Base-by-base conservation (phyloP, 2,329 filamentous ascomycete species). In the Endoconidiophora polonica region DNA sequence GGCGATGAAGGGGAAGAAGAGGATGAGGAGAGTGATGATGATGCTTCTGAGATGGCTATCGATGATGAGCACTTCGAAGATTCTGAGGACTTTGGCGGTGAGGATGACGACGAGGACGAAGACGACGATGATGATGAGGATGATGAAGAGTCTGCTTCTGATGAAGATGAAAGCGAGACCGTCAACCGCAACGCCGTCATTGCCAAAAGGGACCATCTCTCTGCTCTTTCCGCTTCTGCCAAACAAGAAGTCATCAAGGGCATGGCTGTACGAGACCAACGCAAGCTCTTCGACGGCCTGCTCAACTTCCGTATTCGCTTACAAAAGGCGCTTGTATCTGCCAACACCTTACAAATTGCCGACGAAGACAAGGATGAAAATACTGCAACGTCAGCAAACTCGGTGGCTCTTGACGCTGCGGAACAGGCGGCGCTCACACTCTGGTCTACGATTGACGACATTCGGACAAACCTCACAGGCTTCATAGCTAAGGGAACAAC, bases 271-370 rank as follows among this genome's bases (percentile, higher is more conserved):
- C 90, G 87, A 58, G 71, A 79, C 52, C 91, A 98, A 65, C 79
- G 87, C 47, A 81, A 81, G 54, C 78, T 81, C 0, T 98, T 94
- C 59, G 90, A 96, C 57, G 77, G 84, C 0, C 75, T 96, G 1
- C 73, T 98, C 29, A 94, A 94, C 65, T 76, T 87, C 12, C 80
- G 91, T 18, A 95, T 98, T 60, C 84, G 90, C 54, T 68, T 98
- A 16, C 93, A 98, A 63, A 96, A 95, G 63, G 86, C 85, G 1
- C 67, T 98, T 12, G 75, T 91, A 14, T 81, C 84, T 0, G 76
- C 81, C 23, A 95, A 95, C 63, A 82, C 86, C 1, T 70, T 93
- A 39, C 63, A 72, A 14, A 66, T 71, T 1, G 63, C 63, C 12
- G 57, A 59, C 4, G 61, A 59, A 61, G 53, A 59, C 55, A 55